phyloP scores from a whole-genome alignment of 257 asterid genomes.

The Capsicum chinense region DNA sequence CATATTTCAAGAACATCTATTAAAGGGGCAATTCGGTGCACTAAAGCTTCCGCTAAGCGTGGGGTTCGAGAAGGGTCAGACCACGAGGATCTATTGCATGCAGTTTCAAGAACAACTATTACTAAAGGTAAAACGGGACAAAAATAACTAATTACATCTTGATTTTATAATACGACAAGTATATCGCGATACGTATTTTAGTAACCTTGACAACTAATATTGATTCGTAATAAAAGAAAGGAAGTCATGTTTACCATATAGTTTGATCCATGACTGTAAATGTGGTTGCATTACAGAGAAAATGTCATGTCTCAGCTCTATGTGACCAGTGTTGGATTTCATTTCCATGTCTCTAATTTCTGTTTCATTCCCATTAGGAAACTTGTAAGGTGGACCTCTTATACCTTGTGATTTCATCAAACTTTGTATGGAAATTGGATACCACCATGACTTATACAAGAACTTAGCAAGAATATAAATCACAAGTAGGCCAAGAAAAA shows the following conservation, averaged over 20 bases:
- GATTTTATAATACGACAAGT: too few species aligned
- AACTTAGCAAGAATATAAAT: slow-evolving; percentile 37
- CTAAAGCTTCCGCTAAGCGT: too few species aligned
- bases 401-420: slow-evolving; percentile 57
- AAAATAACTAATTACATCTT: too few species aligned
- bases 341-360: slow-evolving; percentile 58
- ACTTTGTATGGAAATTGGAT: slow-evolving; percentile 43
- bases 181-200: too few species aligned
- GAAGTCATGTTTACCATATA: slow-evolving; percentile 45
- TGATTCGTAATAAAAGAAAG: too few species aligned
- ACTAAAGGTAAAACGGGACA: too few species aligned
- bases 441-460: slow-evolving; percentile 51
- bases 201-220: too few species aligned
- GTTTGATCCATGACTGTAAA: slow-evolving; percentile 57
- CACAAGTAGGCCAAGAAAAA: background rate
- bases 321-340: background rate
- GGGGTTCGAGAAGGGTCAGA: too few species aligned
- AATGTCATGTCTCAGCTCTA: slow-evolving; percentile 48
- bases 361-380: slow-evolving; percentile 64
- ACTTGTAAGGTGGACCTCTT: slow-evolving; percentile 60
- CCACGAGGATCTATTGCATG: too few species aligned
- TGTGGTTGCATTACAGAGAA: slow-evolving; percentile 62
- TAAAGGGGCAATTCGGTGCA: too few species aligned
- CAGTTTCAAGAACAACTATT: too few species aligned
- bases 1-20: too few species aligned